These are phyloP conservation scores for Orbilia ellipsospora DNA, from an alignment of 2,329 filamentous ascomycete genomes.

Conservation along the genomic window DNA sequence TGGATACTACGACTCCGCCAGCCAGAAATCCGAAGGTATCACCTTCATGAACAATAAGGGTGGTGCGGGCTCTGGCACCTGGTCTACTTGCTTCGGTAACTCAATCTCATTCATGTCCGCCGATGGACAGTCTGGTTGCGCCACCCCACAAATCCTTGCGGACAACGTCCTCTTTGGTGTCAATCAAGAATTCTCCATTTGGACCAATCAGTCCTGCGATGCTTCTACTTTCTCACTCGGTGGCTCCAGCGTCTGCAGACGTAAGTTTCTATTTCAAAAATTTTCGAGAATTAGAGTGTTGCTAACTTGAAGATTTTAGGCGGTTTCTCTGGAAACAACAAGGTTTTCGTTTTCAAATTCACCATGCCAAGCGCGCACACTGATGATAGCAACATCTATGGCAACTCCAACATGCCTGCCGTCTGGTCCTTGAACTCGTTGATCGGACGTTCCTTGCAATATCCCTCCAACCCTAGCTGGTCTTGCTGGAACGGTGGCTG, in stretches of 20 bases:
- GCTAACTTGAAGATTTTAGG: constrained; percentile 64
- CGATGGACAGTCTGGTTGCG: constrained; percentile 65
- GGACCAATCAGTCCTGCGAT: constrained; percentile 67
- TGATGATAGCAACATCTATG: constrained; percentile 61
- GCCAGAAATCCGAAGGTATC: constrained; percentile 25
- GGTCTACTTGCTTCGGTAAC: constrained; percentile 66
- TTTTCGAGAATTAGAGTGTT: background rate
- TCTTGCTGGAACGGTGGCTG: constrained; percentile 78
- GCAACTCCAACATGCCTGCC: constrained; percentile 75
- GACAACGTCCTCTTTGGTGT: constrained; percentile 66
- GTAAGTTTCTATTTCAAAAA: constrained; percentile 61
- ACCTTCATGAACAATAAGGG: constrained; percentile 55
- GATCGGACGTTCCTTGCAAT: constrained; percentile 71
- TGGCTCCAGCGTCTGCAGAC: constrained; percentile 66
- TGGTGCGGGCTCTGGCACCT: constrained; percentile 35
- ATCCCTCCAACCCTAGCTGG: constrained; percentile 74
- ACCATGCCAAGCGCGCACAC: constrained; percentile 74
- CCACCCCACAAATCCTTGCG: constrained; percentile 66
- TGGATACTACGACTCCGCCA: constrained; percentile 42
- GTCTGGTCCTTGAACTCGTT: constrained; percentile 80
- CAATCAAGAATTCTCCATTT: constrained; percentile 67
- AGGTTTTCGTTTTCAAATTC: constrained; percentile 79
- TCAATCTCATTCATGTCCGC: constrained; percentile 69
- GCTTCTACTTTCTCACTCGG: constrained; percentile 65
- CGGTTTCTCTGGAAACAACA: constrained; percentile 76